phyloP scores from a whole-genome alignment of 2,329 filamentous ascomycete genomes.

The Paraconiothyrium sp. region DNA sequence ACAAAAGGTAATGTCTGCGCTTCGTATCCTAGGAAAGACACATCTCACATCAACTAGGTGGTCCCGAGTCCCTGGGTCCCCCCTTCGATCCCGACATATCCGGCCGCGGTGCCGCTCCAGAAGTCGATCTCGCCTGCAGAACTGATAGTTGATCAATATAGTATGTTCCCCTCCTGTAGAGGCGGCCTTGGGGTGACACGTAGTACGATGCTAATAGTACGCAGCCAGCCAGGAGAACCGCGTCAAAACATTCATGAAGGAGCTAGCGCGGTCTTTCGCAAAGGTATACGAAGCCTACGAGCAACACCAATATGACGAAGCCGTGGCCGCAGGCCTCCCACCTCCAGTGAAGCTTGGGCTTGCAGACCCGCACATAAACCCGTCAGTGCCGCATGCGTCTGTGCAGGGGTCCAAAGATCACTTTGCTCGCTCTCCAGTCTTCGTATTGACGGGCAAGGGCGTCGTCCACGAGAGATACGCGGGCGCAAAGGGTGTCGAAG shows the following conservation, averaged over 20 bases:
- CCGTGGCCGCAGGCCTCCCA: not conserved
- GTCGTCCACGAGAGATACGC: not conserved
- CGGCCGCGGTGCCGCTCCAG: not conserved
- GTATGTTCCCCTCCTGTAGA: not conserved
- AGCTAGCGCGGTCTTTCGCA: constrained; percentile 2
- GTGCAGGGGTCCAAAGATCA: not conserved
- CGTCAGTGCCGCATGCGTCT: not conserved
- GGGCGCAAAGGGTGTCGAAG: constrained; percentile 2
- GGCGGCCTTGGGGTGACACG: too few species aligned
- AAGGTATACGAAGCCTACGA: constrained; percentile 17
- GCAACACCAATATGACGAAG: constrained; percentile 3
- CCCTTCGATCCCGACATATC: not conserved
- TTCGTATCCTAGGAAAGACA: not conserved
- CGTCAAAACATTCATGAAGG: not conserved
- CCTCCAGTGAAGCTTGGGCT: constrained; percentile 15
- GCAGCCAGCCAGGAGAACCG: not conserved
- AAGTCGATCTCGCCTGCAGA: not conserved
- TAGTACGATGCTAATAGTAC: not conserved
- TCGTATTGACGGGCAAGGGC: not conserved
- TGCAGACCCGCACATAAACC: not conserved
- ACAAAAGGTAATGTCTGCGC: not conserved
- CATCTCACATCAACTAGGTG: not conserved
- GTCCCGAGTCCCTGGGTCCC: not conserved
- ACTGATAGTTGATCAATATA: not conserved
- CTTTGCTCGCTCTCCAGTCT: not conserved